Percentiles rank a stretch among this genome's conserved stretches.
These are phyloP conservation scores for Trypanosoma boissoni DNA, from an alignment of 208 protist genomes.

Conservation along the genomic window DNA sequence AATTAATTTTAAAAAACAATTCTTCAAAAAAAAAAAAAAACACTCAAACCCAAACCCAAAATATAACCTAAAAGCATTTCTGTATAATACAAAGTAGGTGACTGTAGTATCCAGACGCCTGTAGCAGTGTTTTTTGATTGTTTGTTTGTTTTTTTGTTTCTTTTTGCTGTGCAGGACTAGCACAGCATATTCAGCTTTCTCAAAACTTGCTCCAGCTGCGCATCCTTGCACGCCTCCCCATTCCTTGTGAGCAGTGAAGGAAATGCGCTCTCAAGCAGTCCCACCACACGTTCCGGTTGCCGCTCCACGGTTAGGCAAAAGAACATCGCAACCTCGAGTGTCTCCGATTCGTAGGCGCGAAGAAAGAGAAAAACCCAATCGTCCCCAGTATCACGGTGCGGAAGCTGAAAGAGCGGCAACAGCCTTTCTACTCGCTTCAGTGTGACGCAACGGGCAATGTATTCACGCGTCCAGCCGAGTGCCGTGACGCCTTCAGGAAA, in stretches of 20 bases:
- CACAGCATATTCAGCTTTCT: conserved; percentile 3
- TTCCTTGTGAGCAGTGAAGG: not conserved
- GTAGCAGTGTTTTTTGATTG: no score
- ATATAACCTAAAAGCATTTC: no score
- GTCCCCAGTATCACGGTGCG: not conserved
- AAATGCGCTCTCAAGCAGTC: conserved; percentile 3
- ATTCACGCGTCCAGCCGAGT: not conserved
- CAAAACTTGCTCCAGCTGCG: conserved; percentile 5
- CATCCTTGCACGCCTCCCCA: conserved; percentile 1
- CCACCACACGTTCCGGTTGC: not conserved
- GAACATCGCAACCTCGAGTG: conserved; percentile 8
- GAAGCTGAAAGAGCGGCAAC: conserved; percentile 15
- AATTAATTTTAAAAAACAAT: conserved; percentile 9
- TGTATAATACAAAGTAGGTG: no score
- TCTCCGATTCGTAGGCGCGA: not conserved
- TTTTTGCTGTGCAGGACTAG: not conserved
- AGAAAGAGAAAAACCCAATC: conserved; percentile 12
- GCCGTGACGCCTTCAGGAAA: conserved; percentile 7
- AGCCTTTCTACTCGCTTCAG: not conserved
- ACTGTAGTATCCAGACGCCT: no score
- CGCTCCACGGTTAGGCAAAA: conserved; percentile 15
- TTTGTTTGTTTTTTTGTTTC: conserved; percentile 6
- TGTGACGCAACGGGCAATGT: not conserved
- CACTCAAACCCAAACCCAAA: not conserved
- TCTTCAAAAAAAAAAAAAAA: not conserved